Evolutionary conservation across 805 yeast species (phyloP), one percentile per base, ranked within the genome.

Genomic region (Grigorovia humatica): DNA sequence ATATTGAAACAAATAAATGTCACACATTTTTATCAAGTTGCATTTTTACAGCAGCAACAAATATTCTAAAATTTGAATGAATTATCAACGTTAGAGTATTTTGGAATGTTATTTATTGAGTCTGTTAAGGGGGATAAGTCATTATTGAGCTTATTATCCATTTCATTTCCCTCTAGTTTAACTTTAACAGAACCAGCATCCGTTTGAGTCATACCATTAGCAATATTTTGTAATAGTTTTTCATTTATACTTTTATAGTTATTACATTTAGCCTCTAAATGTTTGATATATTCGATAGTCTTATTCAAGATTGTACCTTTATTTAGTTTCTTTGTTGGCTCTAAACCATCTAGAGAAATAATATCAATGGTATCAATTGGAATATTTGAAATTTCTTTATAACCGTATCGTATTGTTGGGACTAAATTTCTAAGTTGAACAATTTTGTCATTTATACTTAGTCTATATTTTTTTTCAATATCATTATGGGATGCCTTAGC

Each of bases 241-340:
- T 70, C 70, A 57, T 81, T 82, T 58, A 81, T 82, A 27, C 66
- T 66, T 51, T 60, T 69, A 55, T 82, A 71, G 1, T 63, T 48
- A 1, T 74, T 78, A 59, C 82, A 82, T 59, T 82, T 83, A 55
- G 67, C 65, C 57, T 85, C 89, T 64, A 85, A 72, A 65, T 85
- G 90, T 57, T 77, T 79, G 56, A 85, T 85, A 61, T 85, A 85
- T 64, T 85, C 93, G 2, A 85, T 80, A 1, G 91, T 87, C 60
- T 85, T 85, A 29, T 85, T 73, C 54, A 85, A 70, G 47, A 85
- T 84, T 15, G 86, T 80, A 2, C 91, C 93, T 63, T 85, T 85
- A 66, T 85, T 85, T 55, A 85, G 70, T 59, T 85, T 85, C 55
- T 79, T 75, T 4, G 95, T 91, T 0, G 91, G 90, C 47, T 79